These are phyloP conservation scores for Trametes cubensis DNA, from an alignment of 768 basidiomycete species.

Conservation along the genomic window DNA sequence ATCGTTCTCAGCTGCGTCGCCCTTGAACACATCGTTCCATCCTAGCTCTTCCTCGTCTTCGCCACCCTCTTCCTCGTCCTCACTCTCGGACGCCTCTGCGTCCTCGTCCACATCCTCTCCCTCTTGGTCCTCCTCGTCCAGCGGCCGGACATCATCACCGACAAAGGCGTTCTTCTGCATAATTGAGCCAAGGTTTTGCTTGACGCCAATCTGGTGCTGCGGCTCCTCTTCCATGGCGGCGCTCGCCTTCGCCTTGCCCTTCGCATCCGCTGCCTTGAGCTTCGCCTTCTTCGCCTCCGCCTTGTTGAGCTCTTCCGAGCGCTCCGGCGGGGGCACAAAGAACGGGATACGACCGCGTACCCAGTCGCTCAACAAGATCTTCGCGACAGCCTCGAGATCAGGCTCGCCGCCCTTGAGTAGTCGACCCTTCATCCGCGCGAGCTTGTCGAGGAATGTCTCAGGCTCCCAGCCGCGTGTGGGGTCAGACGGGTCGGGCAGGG, in stretches of 20 bases:
- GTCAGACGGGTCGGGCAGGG: conserved; percentile 61
- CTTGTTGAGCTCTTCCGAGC: conserved; percentile 69
- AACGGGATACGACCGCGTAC: conserved; percentile 96
- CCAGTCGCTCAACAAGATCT: conserved; percentile 96
- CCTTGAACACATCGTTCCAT: conserved; percentile 89
- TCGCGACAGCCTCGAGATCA: conserved; percentile 88
- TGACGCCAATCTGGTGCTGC: conserved; percentile 61
- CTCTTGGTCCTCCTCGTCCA: conserved; percentile 48
- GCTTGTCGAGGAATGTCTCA: conserved; percentile 77
- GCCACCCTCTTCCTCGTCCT: conserved; percentile 37
- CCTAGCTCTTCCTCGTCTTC: conserved; percentile 48
- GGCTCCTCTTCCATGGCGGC: conserved; percentile 42
- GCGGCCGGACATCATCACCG: conserved; percentile 74
- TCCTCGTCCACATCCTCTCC: conserved; percentile 45
- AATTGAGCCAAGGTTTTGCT: conserved; percentile 84
- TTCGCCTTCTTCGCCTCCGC: conserved; percentile 54
- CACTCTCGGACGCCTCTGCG: conserved; percentile 42
- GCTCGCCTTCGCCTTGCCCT: conserved; percentile 57
- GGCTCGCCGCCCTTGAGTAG: conserved; percentile 94
- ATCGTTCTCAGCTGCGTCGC: conserved; percentile 30
- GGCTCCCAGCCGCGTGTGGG: conserved; percentile 62
- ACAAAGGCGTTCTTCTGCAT: conserved; percentile 88
- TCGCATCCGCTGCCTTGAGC: conserved; percentile 43
- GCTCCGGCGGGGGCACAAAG: conserved; percentile 91
- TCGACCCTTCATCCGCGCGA: conserved; percentile 91